Base-by-base conservation (phyloP, 768 basidiomycete species). In the Symmetrospora coprosmae region DNA sequence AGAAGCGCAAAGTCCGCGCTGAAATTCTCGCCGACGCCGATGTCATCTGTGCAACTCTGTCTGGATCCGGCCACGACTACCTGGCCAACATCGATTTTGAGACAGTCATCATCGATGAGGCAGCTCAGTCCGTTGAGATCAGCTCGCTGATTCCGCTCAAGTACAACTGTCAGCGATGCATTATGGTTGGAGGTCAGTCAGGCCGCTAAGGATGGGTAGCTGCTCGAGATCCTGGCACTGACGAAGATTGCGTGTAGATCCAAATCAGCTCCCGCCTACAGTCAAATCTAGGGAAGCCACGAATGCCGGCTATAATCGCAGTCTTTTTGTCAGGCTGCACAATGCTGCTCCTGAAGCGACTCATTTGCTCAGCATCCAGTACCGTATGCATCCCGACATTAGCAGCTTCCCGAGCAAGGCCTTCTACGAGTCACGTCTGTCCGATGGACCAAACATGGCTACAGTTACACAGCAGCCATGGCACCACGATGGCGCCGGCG, bases 31-130 rank as follows among this genome's bases (percentile, higher is more conserved):
- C 78, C 39, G 84, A 87, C 65, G 89, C 91, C 1, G 90, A 97
- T 69, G 83, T 99, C 41, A 85, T 99, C 50, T 99, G 94, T 70
- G 78, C 82, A 38, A 99, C 94, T 0, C 77, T 99, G 19, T 88
- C 92, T 6, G 92, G 92, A 31, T 79, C 92, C 17, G 94, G 91
- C 3, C 87, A 94, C 65, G 91, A 94, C 16, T 78, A 79, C 46
- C 76, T 99, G 39, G 81, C 85, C 59, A 76, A 79, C 34, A 80
- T 87, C 64, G 85, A 91, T 50, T 96, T 96, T 70, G 91, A 94
- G 66, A 86, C 92, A 74, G 80, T 99, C 66, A 82, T 99, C 71
- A 92, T 99, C 62, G 94, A 99, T 69, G 94, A 99, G 72, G 94
- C 94, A 1, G 92, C 92, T 0, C 94, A 99, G 72, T 84, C 91